Base-by-base conservation (phyloP, 495 filamentous ascomycete species). In the Diplogelasinospora grovesii region DNA sequence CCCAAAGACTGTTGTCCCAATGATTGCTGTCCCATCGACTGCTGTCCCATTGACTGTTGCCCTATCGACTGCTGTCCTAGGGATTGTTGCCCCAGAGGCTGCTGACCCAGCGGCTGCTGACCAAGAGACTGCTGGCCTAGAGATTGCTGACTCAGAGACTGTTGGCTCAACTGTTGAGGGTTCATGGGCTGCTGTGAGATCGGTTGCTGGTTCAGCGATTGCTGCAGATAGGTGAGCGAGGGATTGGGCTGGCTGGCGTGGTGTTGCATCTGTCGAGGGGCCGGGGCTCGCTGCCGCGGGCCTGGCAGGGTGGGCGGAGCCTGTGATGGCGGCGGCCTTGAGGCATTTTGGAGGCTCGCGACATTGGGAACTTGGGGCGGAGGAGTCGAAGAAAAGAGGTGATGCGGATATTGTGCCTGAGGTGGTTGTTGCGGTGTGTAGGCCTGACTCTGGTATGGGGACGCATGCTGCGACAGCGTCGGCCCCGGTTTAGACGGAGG, bases 401-500 rank as follows among this genome's bases (percentile, higher is more conserved):
- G 60, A 48, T 63, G 56, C 25, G 56, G 28, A 40, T 51, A 54
- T 32, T 46, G 47, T 46, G 40, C 36, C 38, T 39, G 45, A 5
- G 45, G 47, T 8, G 48, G 39, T 22, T 55, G 59, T 21, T 57
- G 55, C 3, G 63, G 55, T 41, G 59, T 30, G 50, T 66, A 66
- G 40, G 61, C 48, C 38, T 64, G 39, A 9, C 28, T 19, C 19
- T 32, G 39, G 26, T 67, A 69, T n/a, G 68, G 61, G 7, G 64
- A 63, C 46, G 62, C 57, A 43, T 64, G 62, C 31, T 65, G 63
- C 23, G 60, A 47, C 21, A 65, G 61, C 32, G 65, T 59, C 22
- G 64, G 60, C 36, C 66, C 61, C 15, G 65, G 60, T 57, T 70
- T 70, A 39, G 58, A 62, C 57, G 61, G 39, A 46, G 66, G 34